Base-by-base conservation (phyloP, 352 stramenopile genomes). In the Pythium chondricola region DNA sequence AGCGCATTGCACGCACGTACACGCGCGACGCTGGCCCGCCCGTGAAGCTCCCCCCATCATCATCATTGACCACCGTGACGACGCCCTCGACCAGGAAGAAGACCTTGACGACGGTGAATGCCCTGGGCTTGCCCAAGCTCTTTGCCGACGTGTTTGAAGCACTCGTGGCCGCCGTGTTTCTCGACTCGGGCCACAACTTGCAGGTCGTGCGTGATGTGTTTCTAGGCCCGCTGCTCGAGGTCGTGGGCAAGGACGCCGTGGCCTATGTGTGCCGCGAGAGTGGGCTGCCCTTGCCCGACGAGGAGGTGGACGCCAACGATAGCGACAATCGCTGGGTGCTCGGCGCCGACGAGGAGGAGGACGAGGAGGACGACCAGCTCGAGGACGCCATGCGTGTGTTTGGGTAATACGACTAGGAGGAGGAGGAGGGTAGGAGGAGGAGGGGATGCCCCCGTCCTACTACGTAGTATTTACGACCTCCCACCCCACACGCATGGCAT, bases 131-230 rank as follows among this genome's bases (percentile, higher is more conserved):
- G 22, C 84, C 84, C 11, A 95, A 95, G 55, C 79, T 92, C 58
- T 91, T 90, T 63, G 84, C 72, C 6, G 84, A 95, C 52, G 74
- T 91, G 11, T 93, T 93, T 59, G 84, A 95, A 74, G 80, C 84
- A 2, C 71, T 95, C 24, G 80, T 93, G 21, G 84, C 84, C 1
- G 84, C 82, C 0, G 83, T 95, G 27, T 95, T 93, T 61, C 51
- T 95, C 25, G 84, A 95, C 37, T 89, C 80, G 2, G 73, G 66
- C 6, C 67, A 67, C 13, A 71, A 90, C 51, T 60, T 95, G 13
- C 69, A 84, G 31, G 61, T 67, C 17, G 71, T 93, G 24, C 76
- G 79, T 16, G 77, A 92, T 40, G 76, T 95, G 8, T 95, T 95
- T 62, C 74, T 93, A 41, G 79, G 76, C 0, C 81, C 82, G 4